These are phyloP conservation scores for Clavispora santaluciae DNA, from an alignment of 805 yeast species.

Conservation along the genomic window DNA sequence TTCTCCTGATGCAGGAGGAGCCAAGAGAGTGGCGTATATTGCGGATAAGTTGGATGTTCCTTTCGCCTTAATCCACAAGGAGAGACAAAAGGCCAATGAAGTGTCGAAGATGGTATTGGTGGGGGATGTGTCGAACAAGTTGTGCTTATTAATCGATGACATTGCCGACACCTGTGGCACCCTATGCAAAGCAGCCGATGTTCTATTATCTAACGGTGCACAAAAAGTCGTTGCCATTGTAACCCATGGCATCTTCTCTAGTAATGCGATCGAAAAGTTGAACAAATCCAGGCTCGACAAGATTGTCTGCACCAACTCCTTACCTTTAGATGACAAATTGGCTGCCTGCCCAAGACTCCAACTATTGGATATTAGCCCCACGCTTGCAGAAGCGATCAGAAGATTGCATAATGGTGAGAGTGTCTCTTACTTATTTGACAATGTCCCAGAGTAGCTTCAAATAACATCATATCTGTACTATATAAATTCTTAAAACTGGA, in stretches of 20 bases:
- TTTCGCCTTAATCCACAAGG: constrained; percentile 95
- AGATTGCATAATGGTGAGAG: constrained; percentile 96
- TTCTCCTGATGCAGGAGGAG: constrained; percentile 99
- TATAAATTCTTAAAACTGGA: too few relatives aligned
- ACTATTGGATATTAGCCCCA: constrained; percentile 78
- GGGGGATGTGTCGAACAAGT: constrained; percentile 83
- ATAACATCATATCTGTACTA: not conserved
- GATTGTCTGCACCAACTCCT: constrained; percentile 89
- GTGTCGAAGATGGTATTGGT: constrained; percentile 93
- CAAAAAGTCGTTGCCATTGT: constrained; percentile 85
- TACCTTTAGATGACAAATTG: constrained; percentile 70
- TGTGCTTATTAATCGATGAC: constrained; percentile 87
- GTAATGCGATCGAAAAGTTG: constrained; percentile 72
- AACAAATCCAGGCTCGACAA: constrained; percentile 60
- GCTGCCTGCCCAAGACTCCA: constrained; percentile 63
- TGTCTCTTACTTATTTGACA: constrained; percentile 77
- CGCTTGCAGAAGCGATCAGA: constrained; percentile 89
- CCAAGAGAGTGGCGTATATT: constrained; percentile 90
- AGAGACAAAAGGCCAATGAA: constrained; percentile 91
- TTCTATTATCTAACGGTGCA: constrained; percentile 77
- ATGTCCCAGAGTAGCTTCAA: constrained; percentile 35
- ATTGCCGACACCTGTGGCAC: constrained; percentile 99
- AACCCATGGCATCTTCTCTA: constrained; percentile 91
- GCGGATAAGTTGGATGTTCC: constrained; percentile 90
- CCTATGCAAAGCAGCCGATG: constrained; percentile 88